Conservation (phyloP, 2,329 filamentous ascomycete genomes). For the Ophiocordyceps unilateralis region DNA sequence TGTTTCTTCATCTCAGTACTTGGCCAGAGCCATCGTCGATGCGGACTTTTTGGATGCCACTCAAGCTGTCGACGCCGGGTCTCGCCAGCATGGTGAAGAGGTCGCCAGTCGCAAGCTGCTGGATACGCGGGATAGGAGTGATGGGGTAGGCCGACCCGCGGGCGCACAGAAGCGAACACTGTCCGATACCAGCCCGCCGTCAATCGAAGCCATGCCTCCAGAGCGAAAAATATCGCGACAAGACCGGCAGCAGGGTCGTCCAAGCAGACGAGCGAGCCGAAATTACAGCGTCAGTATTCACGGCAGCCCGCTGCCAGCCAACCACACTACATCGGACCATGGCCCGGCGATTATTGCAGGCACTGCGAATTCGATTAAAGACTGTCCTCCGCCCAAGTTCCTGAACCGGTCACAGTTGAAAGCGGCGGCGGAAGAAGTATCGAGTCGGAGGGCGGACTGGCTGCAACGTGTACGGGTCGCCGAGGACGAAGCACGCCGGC, state of each 20-base stretch:
- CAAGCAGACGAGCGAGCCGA: not conserved
- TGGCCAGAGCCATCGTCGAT: not conserved
- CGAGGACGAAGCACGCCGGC: not conserved
- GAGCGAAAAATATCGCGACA: not conserved
- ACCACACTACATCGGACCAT: not conserved
- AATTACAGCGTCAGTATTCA: conserved; percentile 2
- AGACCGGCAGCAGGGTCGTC: not conserved
- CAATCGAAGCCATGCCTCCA: not conserved
- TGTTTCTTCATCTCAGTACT: not conserved
- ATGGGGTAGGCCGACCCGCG: not conserved
- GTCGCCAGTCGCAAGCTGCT: not conserved
- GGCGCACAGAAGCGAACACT: not conserved
- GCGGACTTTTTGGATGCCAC: not conserved
- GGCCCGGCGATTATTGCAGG: not conserved
- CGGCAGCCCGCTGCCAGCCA: conserved; percentile 2
- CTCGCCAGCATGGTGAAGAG: not conserved
- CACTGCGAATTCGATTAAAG: not conserved
- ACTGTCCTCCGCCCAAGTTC: not conserved
- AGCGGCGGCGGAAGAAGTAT: not conserved
- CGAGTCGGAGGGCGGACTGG: not conserved
- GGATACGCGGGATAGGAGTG: not conserved
- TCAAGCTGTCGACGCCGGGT: not conserved
- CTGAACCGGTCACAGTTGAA: not conserved
- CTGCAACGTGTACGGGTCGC: not conserved
- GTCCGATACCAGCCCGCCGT: not conserved